Evolutionary conservation across 2,329 filamentous ascomycete genomes (phyloP).

Genomic region (Ceratocystis variospora): DNA sequence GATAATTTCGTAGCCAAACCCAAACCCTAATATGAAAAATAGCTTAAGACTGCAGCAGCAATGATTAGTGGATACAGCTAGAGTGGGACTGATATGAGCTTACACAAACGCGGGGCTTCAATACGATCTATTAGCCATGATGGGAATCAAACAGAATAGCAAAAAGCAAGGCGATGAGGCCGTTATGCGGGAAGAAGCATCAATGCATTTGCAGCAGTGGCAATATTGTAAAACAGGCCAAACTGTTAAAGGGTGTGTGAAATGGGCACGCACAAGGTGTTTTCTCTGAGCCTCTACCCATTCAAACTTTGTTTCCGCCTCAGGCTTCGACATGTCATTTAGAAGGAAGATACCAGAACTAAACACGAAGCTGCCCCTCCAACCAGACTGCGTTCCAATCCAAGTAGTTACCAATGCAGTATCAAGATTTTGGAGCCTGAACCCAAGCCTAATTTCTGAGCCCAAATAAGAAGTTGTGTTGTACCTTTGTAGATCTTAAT

Average conservation of each 20-base stretch:
- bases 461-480: neutral
- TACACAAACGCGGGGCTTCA: too few relatives aligned
- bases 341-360: neutral
- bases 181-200: neutral
- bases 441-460: too few relatives aligned
- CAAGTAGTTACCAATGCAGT: neutral
- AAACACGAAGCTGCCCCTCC: neutral
- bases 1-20: neutral
- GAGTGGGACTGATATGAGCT: neutral
- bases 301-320: neutral
- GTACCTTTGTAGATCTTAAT: neutral
- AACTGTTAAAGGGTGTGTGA: neutral
- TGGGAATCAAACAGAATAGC: neutral
- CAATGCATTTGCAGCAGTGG: neutral
- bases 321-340: neutral
- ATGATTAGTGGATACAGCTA: neutral
- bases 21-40: neutral
- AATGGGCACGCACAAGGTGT: neutral
- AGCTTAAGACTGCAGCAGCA: neutral
- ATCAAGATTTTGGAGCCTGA: neutral
- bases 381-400: neutral
- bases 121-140: too few relatives aligned
- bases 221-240: neutral
- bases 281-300: neutral
- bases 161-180: neutral